phyloP scores from a whole-genome alignment of 2,329 filamentous ascomycete species.

The Bipolaris bicolor region DNA sequence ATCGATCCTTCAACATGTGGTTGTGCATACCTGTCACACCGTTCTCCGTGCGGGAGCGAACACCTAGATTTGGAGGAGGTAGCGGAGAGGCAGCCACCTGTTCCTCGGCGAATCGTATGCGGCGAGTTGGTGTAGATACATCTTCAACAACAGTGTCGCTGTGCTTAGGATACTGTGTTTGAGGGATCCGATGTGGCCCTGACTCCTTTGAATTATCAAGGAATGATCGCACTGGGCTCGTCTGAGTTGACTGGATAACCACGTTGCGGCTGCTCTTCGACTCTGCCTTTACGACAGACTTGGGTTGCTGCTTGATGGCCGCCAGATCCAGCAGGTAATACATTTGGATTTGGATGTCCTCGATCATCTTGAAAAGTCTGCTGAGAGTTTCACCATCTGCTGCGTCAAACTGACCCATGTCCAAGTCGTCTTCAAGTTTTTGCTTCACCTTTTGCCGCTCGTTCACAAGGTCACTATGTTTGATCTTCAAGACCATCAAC shows the following conservation, averaged over 20 bases:
- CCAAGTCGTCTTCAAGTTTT: constrained; percentile 41
- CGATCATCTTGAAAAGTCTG: constrained; percentile 32
- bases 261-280: constrained; percentile 21
- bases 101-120: constrained; percentile 36
- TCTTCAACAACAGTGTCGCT: constrained; percentile 38
- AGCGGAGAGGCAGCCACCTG: constrained; percentile 21
- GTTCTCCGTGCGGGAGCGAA: background rate
- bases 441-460: constrained; percentile 32
- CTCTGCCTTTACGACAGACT: constrained; percentile 17
- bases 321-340: constrained; percentile 35
- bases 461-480: constrained; percentile 24
- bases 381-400: constrained; percentile 36
- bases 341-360: constrained; percentile 39
- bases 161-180: constrained; percentile 45
- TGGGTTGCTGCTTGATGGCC: constrained; percentile 30
- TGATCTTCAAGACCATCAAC: constrained; percentile 28
- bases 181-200: constrained; percentile 30
- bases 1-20: constrained; percentile 16
- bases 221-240: constrained; percentile 27
- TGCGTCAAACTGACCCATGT: constrained; percentile 35
- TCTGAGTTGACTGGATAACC: constrained; percentile 43
- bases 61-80: constrained; percentile 15
- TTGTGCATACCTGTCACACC: constrained; percentile 1
- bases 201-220: constrained; percentile 11
- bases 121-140: constrained; percentile 34